Evolutionary conservation across 169 alveolate genomes (phyloP), one percentile per base, ranked within the genome.

Genomic region (Eimeria sp.): DNA sequence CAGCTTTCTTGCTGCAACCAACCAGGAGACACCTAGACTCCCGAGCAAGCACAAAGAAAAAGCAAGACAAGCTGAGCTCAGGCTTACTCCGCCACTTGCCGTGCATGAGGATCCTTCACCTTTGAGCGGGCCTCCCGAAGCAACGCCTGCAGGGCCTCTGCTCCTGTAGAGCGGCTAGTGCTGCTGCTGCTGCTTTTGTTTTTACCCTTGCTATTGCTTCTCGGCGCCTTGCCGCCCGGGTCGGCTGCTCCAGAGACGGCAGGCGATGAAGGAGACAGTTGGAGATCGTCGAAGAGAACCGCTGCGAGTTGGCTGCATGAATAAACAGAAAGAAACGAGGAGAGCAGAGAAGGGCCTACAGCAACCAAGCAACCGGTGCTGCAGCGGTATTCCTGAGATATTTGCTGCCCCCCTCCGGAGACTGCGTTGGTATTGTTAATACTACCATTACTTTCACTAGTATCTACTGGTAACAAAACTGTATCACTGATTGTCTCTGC

Each of bases 61-160:
- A 76, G 87, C 57, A 76, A 45, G 63, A 76, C 13, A 18, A 4
- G 10, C 7, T 16, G 1, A 25, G 5, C 16, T 11, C 54, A 49
- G 67, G 54, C 90, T 7, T 49, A 82, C 90, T 14, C 72, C 9
- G 90, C 90, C 75, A 82, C 90, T 82, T 82, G 72, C 22, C 57
- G 27, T 5, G 18, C 18, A 43, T n/a, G 90, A 20, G 90, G 49
- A 43, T 54, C 90, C 51, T 7, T 30, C 61, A 51, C 73, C 40
- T 82, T 10, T 10, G 90, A 82, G 18, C 47, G 90, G 7, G 73
- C 73, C 47, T 49, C 73, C 43, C 90, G 90, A 22, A 82, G 90
- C 90, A 82, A n/a, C 54, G 73, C 90, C 75, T 82, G 90, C 90
- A 82, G 25, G 27, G 90, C 90, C n/a, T 82, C 72, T 3, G 90